Base-by-base conservation (phyloP, 371 early-diverging fungal species). In the Coemansia sp. region DNA sequence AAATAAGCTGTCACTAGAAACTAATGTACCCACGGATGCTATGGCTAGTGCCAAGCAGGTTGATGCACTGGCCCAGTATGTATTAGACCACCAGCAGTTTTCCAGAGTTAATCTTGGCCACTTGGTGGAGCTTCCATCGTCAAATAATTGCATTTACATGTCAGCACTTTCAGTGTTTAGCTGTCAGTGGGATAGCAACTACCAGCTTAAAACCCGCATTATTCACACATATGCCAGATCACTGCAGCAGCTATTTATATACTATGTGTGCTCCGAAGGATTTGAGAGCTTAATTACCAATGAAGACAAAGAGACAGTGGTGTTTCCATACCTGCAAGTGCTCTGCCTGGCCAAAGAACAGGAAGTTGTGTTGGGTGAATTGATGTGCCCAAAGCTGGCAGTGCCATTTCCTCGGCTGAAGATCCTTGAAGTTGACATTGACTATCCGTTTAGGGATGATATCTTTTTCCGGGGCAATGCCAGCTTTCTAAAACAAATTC, bases 171-270 rank as follows among this genome's bases (percentile, higher is more conserved):
- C 56, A 7, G 9, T 10, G 14, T 55, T 55, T 14, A 41, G 13
- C 4, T 55, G 56, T 32, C 2, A 31, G n/a, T 55, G 56, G 56
- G 56, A 55, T 13, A 9, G 4, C 9, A 61, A 30, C 9, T 60
- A 30, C 20, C 40, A 43, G 30, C 58, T 67, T 48, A 55, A 52
- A 10, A 63, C 63, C 6, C 39, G 20, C 11, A 41, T 55, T 9
- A 55, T 55, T 14, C 56, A 55, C 41, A 41, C 14, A 14, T 41
- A 55, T 41, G 16, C 56, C 7, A 26, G 26, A 11, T 34, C 31
- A 8, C 31, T 55, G 32, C 30, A 41, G 41, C 10, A 6, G 6
- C 10, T 55, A 14, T 3, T 14, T 26, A 55, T 55, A 2, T 5
- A 31, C 5, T 55, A 55, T 13, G 7, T 14, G 31, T 31, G 16